Evolutionary conservation across 2,329 filamentous ascomycete genomes (phyloP), one percentile per base, ranked within the genome.

Genomic region (Xylaria polymorpha): DNA sequence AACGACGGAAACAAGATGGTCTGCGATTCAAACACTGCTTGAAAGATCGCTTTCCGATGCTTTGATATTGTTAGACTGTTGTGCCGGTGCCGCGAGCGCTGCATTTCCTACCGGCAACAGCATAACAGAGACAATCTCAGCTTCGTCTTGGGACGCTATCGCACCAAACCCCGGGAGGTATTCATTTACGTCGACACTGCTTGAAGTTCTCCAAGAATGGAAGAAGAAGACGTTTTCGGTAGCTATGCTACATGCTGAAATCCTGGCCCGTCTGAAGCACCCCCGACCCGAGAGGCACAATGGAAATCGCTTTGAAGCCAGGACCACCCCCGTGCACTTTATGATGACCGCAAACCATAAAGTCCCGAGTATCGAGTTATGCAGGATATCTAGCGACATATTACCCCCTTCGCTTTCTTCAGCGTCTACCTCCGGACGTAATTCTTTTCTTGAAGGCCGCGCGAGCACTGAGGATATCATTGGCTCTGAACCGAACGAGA

Each of bases 291-390:
- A 88, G 71, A 83, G 85, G 66, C 84, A 86, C 72, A 87, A 89
- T 71, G 87, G 87, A 61, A 86, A 85, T 76, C 82, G 85, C 20
- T 87, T 87, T 56, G 87, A 89, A 73, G 85, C 85, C 43, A 83
- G 87, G 46, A 87, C 86, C 1, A 89, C 87, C 0, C 87, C 87
- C 0, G 86, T 89, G 4, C 87, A 89, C 72, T 88, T 88, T 73
- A 89, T 89, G 85, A 88, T 88, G 86, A 89, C 87, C 1, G 82
- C 85, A 20, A 88, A 89, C 67, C 86, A 88, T 74, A 86, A 82
- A 67, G 86, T 85, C 0, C 85, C 86, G 0, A 88, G 87, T 65
- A 89, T 89, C 51, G 86, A 89, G 74, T 77, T 89, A 43, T 83
- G 83, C 6, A 81, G 83, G 15, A 50, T 82, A 2, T 74, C 81